Base-by-base conservation (phyloP, 225 moss, liverwort and hornwort genomes). In the Marchantia paleacea region DNA sequence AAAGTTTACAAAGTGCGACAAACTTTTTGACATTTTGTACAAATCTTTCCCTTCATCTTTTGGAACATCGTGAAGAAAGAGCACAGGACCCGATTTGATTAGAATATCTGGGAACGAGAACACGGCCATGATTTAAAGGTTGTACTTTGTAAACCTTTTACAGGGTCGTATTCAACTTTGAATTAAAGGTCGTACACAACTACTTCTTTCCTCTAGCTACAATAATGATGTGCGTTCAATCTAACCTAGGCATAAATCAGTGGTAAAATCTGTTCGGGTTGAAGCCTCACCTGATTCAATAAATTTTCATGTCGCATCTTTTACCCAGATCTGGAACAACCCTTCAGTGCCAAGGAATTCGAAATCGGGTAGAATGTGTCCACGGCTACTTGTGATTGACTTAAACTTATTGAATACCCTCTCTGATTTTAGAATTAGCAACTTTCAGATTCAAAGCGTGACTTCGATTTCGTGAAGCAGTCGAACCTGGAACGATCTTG, bases 221-320 rank as follows among this genome's bases (percentile, higher is more conserved):
- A 66, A 50, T 5, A 72, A 72, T 51, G 50, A 72, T 62, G 48
- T 72, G 49, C 22, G 3, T n/a, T 71, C 49, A 22, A 71, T 1
- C 48, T 71, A 71, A 74, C 13, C 74, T 55, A 75, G 14, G 19
- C 16, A 75, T 75, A 26, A 75, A 55, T 54, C 26, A 54, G 29
- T 16, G 52, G 72, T 75, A 12, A 75, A 30, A 75, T 8, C 28
- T 55, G 26, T 26, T 28, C 54, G 52, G 16, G 74, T 14, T 7
- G 29, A 75, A 75, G 12, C 12, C 13, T 52, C 26, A 55, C 55
- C 74, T 55, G 11, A 15, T 55, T 69, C 19, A 72, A 52, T 22
- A 12, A 8, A 39, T 51, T 72, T 47, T 48, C 50, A 72, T 9
- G 24, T 4, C 12, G 72, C 50, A 22, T 54, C 55, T 26, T 54